Conservation (phyloP, 495 filamentous ascomycete genomes). For the Cercophora newfieldiana region DNA sequence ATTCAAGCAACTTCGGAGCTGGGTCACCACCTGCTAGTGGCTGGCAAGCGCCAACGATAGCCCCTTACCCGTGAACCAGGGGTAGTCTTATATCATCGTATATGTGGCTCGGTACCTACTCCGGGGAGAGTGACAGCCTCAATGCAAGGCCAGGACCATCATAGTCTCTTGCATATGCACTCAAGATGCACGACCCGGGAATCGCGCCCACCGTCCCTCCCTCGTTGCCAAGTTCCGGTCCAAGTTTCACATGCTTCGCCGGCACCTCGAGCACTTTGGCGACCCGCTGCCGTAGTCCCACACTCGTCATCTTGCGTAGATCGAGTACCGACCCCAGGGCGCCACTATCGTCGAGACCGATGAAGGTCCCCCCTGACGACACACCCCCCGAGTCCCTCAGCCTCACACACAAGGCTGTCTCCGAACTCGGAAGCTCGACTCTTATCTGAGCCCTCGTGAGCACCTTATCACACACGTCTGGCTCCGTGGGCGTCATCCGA, state of each 20-base stretch:
- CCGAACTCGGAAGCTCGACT: slow-evolving; percentile 16
- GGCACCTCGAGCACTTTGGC: slow-evolving; percentile 13
- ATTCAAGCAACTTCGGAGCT: background rate
- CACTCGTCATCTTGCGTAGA: slow-evolving; percentile 13
- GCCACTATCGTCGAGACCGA: background rate
- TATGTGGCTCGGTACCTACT: background rate
- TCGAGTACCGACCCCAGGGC: slow-evolving; percentile 1
- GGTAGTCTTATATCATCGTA: background rate
- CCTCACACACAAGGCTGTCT: slow-evolving; percentile 1
- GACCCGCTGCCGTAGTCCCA: slow-evolving; percentile 4
- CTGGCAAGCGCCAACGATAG: background rate
- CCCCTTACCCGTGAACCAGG: background rate
- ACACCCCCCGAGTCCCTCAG: background rate
- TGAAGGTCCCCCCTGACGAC: background rate
- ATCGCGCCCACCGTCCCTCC: background rate
- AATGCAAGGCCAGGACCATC: slow-evolving; percentile 23
- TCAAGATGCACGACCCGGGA: slow-evolving; percentile 17
- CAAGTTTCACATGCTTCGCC: slow-evolving; percentile 18
- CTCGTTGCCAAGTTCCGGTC: background rate
- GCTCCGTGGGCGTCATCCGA: slow-evolving; percentile 18
- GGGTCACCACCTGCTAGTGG: background rate
- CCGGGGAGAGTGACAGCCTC: slow-evolving; percentile 11
- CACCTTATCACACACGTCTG: slow-evolving; percentile 15
- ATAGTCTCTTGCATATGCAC: slow-evolving; percentile 22
- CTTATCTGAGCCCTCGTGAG: slow-evolving; percentile 16